Percentiles rank a stretch among this genome's conserved stretches.
Conservation (phyloP, 169 alveolate species). For the Plasmodium ovale region DNA sequence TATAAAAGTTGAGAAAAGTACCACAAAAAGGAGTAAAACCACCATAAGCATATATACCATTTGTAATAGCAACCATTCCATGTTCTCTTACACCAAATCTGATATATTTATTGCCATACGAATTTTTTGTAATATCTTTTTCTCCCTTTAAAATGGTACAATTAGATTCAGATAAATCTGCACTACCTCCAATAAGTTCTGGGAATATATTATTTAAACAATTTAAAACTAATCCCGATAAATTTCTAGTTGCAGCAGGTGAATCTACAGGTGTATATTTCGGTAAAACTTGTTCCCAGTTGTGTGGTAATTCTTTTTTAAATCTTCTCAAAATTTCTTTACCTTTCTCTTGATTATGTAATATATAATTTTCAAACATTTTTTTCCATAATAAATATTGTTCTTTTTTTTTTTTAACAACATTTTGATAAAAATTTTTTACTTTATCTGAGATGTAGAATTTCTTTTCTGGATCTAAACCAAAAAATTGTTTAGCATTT, state of each 20-base stretch:
- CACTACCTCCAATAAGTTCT: conserved; percentile 86
- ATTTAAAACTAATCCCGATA: conserved; percentile 71
- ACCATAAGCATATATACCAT: conserved; percentile 84
- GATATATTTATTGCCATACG: conserved; percentile 67
- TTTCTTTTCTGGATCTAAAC: conserved; percentile 80
- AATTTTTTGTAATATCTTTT: conserved; percentile 39
- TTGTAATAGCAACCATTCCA: conserved; percentile 87
- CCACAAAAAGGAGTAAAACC: conserved; percentile 86
- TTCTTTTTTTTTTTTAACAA: conserved; percentile 68
- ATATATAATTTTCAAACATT: conserved; percentile 75
- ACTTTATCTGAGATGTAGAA: conserved; percentile 84
- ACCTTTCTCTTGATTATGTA: conserved; percentile 75
- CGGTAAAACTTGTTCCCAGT: conserved; percentile 74
- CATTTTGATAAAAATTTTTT: conserved; percentile 58
- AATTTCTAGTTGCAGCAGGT: conserved; percentile 75
- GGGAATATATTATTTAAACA: conserved; percentile 78
- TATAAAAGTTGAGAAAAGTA: conserved; percentile 83
- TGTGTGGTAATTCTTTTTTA: conserved; percentile 49
- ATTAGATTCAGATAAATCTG: conserved; percentile 86
- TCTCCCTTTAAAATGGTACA: conserved; percentile 72
- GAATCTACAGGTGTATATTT: conserved; percentile 46
- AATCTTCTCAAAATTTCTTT: conserved; percentile 78
- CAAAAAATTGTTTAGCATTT: conserved; percentile 77
- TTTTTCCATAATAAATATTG: conserved; percentile 78
- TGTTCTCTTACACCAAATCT: conserved; percentile 87